Evolutionary conservation across 495 filamentous ascomycete species (phyloP).

Genomic region (Neurospora sp.): DNA sequence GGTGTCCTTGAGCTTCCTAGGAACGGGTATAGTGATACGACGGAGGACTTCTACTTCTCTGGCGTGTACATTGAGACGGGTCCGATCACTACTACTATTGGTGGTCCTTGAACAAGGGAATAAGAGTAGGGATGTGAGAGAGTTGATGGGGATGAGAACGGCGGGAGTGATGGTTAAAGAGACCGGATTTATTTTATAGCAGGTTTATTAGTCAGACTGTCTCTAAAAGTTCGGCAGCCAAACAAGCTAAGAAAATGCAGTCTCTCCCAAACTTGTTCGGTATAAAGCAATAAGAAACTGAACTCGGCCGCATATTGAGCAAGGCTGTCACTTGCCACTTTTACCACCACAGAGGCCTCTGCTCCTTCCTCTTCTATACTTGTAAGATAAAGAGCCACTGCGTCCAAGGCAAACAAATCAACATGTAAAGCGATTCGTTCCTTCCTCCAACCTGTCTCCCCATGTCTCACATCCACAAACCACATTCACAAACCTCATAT

Average conservation of each 20-base stretch:
- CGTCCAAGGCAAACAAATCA: neutral
- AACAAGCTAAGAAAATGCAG: neutral
- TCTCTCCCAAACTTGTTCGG: neutral
- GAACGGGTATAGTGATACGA: conserved; percentile 38
- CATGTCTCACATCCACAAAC: neutral
- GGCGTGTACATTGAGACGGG: conserved; percentile 63
- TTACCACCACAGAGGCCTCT: neutral
- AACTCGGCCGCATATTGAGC: neutral
- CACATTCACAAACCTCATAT: neutral
- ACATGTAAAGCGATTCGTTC: neutral
- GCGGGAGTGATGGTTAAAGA: neutral
- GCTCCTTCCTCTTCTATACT: neutral
- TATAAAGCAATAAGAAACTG: neutral
- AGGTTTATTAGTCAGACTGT: neutral
- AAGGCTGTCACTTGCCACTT: neutral
- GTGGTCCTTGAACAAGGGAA: conserved; percentile 25
- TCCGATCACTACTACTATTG: conserved; percentile 47
- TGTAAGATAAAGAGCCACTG: neutral
- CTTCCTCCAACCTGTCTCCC: neutral
- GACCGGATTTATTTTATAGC: neutral
- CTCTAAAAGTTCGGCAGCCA: neutral
- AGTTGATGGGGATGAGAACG: neutral
- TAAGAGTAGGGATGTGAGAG: conserved; percentile 1
- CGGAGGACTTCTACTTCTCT: conserved; percentile 63
- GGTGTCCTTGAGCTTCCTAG: conserved; percentile 58